Evolutionary conservation across 1,139 yeast species (phyloP).

Genomic region (Casaregolazyma suthepensis): DNA sequence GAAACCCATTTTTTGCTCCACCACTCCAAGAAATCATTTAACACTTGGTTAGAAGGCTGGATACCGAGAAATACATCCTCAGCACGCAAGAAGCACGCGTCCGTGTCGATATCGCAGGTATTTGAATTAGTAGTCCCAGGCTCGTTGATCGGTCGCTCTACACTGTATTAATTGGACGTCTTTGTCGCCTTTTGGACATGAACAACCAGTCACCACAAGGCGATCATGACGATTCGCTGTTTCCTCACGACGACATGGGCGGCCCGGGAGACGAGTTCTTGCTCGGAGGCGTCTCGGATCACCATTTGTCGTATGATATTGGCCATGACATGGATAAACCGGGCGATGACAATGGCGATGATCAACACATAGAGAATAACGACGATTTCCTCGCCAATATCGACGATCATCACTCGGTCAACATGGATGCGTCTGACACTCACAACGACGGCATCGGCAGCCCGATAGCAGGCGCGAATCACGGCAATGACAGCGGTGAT

Average conservation of each 20-base stretch:
- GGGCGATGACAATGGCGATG: not conserved
- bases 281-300: not conserved
- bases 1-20: not conserved
- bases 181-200: not conserved
- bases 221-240: slow-evolving; percentile 1
- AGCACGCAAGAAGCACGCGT: not conserved
- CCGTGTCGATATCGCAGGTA: not conserved
- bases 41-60: not conserved
- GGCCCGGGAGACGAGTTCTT: not conserved
- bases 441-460: not conserved
- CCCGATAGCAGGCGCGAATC: not conserved
- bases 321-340: not conserved
- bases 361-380: slow-evolving; percentile 4
- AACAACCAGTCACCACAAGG: slow-evolving; percentile 1
- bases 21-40: not conserved
- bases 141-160: not conserved
- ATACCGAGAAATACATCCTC: not conserved
- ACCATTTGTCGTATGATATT: not conserved
- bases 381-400: slow-evolving; percentile 4
- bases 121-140: not conserved
- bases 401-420: not conserved
- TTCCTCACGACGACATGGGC: not conserved
- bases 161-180: not conserved
- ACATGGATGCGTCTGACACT: not conserved
- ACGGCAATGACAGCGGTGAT: not conserved